phyloP scores from a whole-genome alignment of 106 monocot species.

The Phalaenopsis aphrodite region DNA sequence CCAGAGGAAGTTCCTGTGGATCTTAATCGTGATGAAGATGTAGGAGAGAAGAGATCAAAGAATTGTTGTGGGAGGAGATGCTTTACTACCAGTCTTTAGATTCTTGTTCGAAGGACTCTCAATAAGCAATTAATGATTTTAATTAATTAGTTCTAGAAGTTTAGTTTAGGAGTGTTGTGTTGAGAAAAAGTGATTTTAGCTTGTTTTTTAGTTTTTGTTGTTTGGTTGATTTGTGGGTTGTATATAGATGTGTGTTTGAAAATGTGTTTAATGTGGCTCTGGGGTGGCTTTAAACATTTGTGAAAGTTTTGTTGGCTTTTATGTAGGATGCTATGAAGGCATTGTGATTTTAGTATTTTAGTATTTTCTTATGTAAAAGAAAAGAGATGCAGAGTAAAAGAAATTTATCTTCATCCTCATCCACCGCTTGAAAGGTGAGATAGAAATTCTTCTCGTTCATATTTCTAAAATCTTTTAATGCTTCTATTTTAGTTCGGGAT shows the following conservation, averaged over 20 bases:
- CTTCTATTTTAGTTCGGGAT: too few relatives aligned
- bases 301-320: constrained; percentile 1
- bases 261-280: not conserved
- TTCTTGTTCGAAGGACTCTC: constrained; percentile 5
- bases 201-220: not conserved
- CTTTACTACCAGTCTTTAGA: constrained; percentile 61
- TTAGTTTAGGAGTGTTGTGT: not conserved
- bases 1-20: constrained; percentile 55
- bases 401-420: too few relatives aligned
- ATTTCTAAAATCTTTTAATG: too few relatives aligned
- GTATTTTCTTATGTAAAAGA: too few relatives aligned
- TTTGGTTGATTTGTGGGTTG: not conserved
- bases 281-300: not conserved
- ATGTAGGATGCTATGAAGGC: not conserved
- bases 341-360: not conserved
- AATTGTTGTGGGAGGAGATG: constrained; percentile 83
- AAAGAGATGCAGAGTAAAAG: too few relatives aligned
- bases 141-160: not conserved
- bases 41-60: constrained; percentile 56
- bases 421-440: too few relatives aligned
- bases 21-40: constrained; percentile 68
- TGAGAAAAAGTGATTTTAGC: not conserved
- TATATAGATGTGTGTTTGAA: not conserved
- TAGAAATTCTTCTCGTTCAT: too few relatives aligned
- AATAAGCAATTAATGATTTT: not conserved